Evolutionary conservation across 1,284 basidiomycete species (phyloP).

Genomic region (Ceratobasidium sp.): DNA sequence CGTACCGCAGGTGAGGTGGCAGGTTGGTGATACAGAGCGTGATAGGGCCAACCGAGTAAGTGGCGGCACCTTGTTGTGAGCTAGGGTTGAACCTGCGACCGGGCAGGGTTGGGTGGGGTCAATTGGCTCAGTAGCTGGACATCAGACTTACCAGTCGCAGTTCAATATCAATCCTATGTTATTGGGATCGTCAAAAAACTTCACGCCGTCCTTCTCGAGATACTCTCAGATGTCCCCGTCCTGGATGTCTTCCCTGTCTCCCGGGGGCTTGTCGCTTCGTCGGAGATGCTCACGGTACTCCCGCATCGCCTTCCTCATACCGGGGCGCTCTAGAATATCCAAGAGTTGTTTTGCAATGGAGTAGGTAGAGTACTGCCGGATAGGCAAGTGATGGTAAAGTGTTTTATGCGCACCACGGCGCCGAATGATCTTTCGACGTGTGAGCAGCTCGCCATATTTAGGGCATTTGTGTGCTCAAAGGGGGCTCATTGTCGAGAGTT

Average conservation of each 20-base stretch:
- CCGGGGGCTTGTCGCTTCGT: not conserved
- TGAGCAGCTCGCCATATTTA: too few relatives aligned
- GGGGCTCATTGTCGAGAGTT: too few relatives aligned
- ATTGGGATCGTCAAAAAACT: not conserved
- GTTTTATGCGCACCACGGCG: too few relatives aligned
- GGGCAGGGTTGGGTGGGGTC: too few relatives aligned
- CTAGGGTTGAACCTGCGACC: not conserved
- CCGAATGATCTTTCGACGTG: too few relatives aligned
- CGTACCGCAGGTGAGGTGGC: conserved; percentile 2
- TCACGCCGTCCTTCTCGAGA: not conserved
- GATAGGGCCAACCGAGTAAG: not conserved
- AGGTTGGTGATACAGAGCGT: conserved; percentile 7
- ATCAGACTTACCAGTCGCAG: not conserved
- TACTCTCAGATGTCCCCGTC: not conserved
- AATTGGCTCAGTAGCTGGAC: too few relatives aligned
- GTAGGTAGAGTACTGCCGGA: not conserved
- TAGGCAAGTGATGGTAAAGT: not conserved
- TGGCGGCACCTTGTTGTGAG: not conserved
- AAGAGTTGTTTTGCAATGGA: not conserved
- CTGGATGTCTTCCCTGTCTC: not conserved
- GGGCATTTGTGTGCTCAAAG: too few relatives aligned
- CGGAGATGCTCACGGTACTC: not conserved
- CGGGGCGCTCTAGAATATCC: not conserved
- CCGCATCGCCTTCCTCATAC: not conserved
- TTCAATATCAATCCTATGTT: conserved; percentile 15